Base-by-base conservation (phyloP, 2,329 filamentous ascomycete genomes). In the Venturia nashicola region DNA sequence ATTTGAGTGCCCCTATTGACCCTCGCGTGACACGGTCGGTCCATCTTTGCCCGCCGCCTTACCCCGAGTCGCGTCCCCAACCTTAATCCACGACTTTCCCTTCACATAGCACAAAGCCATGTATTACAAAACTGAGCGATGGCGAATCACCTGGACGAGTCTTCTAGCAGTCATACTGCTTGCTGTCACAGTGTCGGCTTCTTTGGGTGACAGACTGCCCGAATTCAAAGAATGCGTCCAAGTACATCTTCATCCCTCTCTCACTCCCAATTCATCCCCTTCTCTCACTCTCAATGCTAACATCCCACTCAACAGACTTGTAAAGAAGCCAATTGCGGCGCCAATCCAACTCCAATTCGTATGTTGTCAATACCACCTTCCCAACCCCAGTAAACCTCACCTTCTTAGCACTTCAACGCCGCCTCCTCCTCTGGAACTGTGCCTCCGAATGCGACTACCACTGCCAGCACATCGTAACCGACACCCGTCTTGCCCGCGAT, bases 401-500 rank as follows among this genome's bases (percentile, higher is more conserved):
- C 27, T 20, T 23, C 32, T 63, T 72, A 96, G 91, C 94, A 67
- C 74, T 96, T 69, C 85, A 89, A 76, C 91, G 88, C 73, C 90
- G 90, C 67, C 82, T 97, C 69, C 86, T 97, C 72, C 79, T 97
- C 74, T 99, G 94, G 94, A 86, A 86, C 73, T 99, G 94, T 78
- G 84, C 89, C 66, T 82, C 89, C 72, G 93, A 99, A 83, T 99
- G 94, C 85, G 92, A 99, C 80, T 96, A 99, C 79, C 88, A 90
- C 66, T 99, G 94, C 80, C 94, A 99, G 75, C 93, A 96, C 80
- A 88, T 96, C 74, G 82, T 95, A 66, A 97, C 94, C 64, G 77
- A 84, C 69, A 77, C 78, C 65, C 90, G 93, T 67, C 77, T 91
- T 68, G 78, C 83, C 34, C 79, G 83, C 67, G 82, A 85, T 66